Evolutionary conservation across 2,329 filamentous ascomycete genomes (phyloP).

Genomic region (Nigrospora oryzae): DNA sequence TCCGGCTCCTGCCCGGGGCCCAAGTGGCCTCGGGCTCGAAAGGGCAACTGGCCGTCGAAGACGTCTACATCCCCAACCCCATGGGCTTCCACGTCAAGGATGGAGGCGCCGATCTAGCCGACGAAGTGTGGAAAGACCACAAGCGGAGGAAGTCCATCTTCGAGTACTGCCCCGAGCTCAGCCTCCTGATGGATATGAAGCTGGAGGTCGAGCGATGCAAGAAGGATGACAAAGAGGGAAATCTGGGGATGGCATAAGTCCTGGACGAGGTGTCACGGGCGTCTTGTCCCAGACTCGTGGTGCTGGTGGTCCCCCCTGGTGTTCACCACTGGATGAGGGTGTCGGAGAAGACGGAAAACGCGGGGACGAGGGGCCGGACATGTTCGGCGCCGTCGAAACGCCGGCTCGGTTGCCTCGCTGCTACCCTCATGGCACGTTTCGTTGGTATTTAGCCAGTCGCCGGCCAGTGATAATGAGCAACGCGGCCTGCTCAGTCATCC

Average conservation of each 20-base stretch:
- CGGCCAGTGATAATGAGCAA: too few relatives aligned
- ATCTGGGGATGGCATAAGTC: too few relatives aligned
- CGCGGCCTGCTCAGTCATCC: too few relatives aligned
- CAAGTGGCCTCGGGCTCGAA: conserved; percentile 32
- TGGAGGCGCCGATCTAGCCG: conserved; percentile 29
- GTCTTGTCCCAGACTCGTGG: too few relatives aligned
- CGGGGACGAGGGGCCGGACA: too few relatives aligned
- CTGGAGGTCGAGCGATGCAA: conserved; percentile 38
- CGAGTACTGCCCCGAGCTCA: conserved; percentile 48
- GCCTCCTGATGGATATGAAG: conserved; percentile 49
- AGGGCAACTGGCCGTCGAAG: conserved; percentile 39
- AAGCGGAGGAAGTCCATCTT: conserved; percentile 37
- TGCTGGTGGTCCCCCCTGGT: too few relatives aligned
- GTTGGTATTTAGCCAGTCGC: neutral
- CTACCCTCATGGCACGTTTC: neutral
- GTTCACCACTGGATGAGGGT: too few relatives aligned
- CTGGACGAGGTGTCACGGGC: too few relatives aligned
- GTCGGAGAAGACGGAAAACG: too few relatives aligned
- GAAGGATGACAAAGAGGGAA: conserved; percentile 17
- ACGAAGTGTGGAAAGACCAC: conserved; percentile 37
- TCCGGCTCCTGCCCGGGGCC: conserved; percentile 37
- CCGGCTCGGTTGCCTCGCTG: neutral
- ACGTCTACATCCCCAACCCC: conserved; percentile 37
- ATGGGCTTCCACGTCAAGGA: conserved; percentile 47
- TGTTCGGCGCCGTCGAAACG: too few relatives aligned